These are phyloP conservation scores for Chytriomyces sp. DNA, from an alignment of 192 early-diverging fungal species.

Conservation along the genomic window DNA sequence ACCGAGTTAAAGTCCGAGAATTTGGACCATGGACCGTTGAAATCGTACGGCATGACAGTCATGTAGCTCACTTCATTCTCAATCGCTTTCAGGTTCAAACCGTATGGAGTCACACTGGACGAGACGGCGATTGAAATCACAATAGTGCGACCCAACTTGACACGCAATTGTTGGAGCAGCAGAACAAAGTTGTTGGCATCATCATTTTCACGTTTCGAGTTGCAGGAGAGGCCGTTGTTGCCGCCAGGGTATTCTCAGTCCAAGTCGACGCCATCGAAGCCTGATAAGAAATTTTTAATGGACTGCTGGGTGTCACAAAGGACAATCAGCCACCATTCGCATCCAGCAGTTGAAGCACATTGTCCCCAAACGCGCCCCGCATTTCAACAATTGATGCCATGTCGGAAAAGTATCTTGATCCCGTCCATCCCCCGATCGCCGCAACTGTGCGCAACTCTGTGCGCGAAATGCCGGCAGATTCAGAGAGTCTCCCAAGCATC, in stretches of 20 bases:
- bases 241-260: slow-evolving; percentile 79
- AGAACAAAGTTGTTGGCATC: slow-evolving; percentile 63
- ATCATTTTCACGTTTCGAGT: slow-evolving; percentile 49
- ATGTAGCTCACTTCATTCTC: no score
- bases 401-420: neutral
- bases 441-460: neutral
- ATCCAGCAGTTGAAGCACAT: neutral
- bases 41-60: slow-evolving; percentile 75
- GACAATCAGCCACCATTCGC: neutral
- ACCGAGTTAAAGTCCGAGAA: slow-evolving; percentile 22
- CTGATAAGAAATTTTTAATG: no score
- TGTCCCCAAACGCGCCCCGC: neutral
- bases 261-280: slow-evolving; percentile 74
- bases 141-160: slow-evolving; percentile 54
- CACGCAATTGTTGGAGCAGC: slow-evolving; percentile 66
- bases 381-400: neutral
- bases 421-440: slow-evolving; percentile 1
- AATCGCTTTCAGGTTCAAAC: no score
- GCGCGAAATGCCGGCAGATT: neutral
- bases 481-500: neutral
- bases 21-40: slow-evolving; percentile 64
- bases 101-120: slow-evolving; percentile 56
- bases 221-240: slow-evolving; percentile 63
- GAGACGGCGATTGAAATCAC: slow-evolving; percentile 69
- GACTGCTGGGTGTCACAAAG: neutral